Percentiles rank a stretch among this genome's conserved stretches.
Evolutionary conservation across 352 stramenopile genomes (phyloP).

Genomic region (Phytophthora brassicae): DNA sequence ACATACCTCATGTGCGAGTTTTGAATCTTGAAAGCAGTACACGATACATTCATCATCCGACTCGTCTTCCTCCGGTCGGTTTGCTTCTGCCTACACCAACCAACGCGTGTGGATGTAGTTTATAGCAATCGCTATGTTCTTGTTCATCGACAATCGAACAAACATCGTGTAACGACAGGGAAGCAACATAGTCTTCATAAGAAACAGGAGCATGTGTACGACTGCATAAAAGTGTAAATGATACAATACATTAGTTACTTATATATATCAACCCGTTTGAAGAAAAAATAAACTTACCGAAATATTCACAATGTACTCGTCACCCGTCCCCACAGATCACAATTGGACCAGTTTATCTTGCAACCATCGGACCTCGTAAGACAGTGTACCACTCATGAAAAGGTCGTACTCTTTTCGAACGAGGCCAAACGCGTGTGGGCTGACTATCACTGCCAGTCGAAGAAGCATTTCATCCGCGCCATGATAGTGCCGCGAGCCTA

Average conservation of each 20-base stretch:
- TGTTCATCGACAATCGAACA: neutral
- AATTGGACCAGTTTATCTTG: no score
- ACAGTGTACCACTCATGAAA: neutral
- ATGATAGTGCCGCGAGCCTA: constrained; percentile 4
- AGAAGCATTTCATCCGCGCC: neutral
- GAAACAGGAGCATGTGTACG: neutral
- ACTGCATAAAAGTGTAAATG: neutral
- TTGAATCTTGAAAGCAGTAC: no score
- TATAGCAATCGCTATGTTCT: neutral
- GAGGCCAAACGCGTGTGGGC: neutral
- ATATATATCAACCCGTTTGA: neutral
- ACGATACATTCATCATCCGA: no score
- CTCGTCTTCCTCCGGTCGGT: constrained; percentile 2
- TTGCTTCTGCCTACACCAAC: neutral
- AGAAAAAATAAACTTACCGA: no score
- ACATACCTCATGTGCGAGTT: no score
- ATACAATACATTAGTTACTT: neutral
- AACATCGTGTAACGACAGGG: constrained; percentile 3
- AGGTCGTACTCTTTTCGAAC: neutral
- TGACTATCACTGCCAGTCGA: no score
- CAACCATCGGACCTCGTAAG: neutral
- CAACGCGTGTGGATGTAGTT: constrained; percentile 9
- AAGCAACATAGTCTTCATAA: neutral
- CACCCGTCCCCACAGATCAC: no score
- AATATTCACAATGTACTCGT: constrained; percentile 8